Conservation (phyloP, 2,329 filamentous ascomycete genomes). For the Colletotrichum incanum region DNA sequence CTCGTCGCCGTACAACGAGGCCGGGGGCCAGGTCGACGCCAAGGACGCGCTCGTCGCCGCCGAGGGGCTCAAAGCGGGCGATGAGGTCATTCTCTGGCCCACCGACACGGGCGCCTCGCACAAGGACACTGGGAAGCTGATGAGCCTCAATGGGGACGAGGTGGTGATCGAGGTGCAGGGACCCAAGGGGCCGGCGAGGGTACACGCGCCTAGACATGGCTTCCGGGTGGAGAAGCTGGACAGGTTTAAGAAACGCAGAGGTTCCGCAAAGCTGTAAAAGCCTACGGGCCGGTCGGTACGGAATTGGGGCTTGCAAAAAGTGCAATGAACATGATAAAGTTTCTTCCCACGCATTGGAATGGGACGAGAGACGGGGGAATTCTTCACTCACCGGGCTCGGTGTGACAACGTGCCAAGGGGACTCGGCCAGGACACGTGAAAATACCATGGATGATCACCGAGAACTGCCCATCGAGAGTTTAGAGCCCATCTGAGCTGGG, state of each 20-base stretch:
- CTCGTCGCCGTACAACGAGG: conserved; percentile 62
- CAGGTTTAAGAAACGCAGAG: conserved; percentile 25
- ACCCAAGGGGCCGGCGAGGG: conserved; percentile 60
- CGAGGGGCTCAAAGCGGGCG: conserved; percentile 66
- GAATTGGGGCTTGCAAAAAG: background rate
- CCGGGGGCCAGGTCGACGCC: conserved; percentile 60
- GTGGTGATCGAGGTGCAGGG: conserved; percentile 70
- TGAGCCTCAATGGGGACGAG: conserved; percentile 68
- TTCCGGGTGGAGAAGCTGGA: conserved; percentile 63
- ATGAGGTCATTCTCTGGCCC: conserved; percentile 72
- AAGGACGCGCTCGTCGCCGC: conserved; percentile 63
- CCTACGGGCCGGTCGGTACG: background rate
- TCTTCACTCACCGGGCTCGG: conserved; percentile 1
- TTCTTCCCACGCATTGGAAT: conserved; percentile 4
- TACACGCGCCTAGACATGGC: conserved; percentile 75
- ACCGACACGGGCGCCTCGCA: conserved; percentile 74
- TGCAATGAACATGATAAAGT: background rate
- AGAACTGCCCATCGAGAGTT: conserved; percentile 20
- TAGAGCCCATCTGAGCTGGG: conserved; percentile 20
- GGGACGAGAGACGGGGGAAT: background rate
- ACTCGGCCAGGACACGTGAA: conserved; percentile 4
- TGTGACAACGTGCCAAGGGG: conserved; percentile 3
- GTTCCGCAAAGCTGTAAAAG: conserved; percentile 26
- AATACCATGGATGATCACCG: background rate
- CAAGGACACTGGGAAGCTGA: conserved; percentile 70